Percentiles rank a stretch among this genome's conserved stretches.
These are phyloP conservation scores for Spathaspora sp. DNA, from an alignment of 1,139 yeast genomes.

Conservation along the genomic window DNA sequence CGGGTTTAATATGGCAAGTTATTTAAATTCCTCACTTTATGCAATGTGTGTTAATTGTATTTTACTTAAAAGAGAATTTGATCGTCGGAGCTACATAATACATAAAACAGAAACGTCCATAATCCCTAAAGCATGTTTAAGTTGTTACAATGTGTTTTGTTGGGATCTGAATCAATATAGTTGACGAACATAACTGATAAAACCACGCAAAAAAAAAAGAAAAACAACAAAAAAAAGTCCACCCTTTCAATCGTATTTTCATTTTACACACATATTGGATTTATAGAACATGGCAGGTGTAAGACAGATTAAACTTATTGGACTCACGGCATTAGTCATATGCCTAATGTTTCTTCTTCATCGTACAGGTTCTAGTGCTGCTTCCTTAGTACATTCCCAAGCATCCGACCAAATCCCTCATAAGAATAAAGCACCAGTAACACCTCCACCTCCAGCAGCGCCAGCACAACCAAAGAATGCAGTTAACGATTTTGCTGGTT, in stretches of 20 bases:
- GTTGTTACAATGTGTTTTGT: conserved; percentile 13
- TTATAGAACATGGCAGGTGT: conserved; percentile 14
- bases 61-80: conserved; percentile 54
- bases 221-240: not conserved
- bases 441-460: not conserved
- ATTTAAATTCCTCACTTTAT: conserved; percentile 42
- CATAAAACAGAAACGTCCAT: not conserved
- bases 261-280: not conserved
- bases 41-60: conserved; percentile 61
- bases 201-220: not conserved
- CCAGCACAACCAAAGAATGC: conserved; percentile 7
- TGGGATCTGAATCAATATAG: conserved; percentile 6
- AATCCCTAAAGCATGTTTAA: conserved; percentile 12
- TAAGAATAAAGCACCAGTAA: conserved; percentile 8
- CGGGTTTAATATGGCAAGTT: conserved; percentile 53
- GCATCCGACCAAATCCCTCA: conserved; percentile 14
- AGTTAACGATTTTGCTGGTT: conserved; percentile 25
- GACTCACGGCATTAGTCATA: conserved; percentile 17
- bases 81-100: conserved; percentile 24
- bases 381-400: conserved; percentile 15
- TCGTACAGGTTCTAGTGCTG: conserved; percentile 13
- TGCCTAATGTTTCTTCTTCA: conserved; percentile 18
- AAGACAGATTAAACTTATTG: conserved; percentile 21
- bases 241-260: not conserved
- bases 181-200: not conserved